phyloP scores from a whole-genome alignment of 129 eudicot species.

The Chrysanthemum seticuspe region DNA sequence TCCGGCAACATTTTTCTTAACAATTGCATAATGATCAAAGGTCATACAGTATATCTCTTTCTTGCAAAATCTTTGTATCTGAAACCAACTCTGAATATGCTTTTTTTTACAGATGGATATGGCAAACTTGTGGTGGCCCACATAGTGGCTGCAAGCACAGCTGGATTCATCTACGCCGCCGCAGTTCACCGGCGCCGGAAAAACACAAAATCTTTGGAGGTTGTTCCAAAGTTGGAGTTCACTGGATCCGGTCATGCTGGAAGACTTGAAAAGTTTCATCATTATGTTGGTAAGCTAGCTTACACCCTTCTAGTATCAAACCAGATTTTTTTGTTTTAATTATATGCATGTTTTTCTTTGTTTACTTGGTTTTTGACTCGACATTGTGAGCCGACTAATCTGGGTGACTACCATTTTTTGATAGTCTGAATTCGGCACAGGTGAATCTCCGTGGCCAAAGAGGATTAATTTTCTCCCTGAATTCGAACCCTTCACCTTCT shows the following conservation, averaged over 20 bases:
- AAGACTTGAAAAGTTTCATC: conserved; percentile 62
- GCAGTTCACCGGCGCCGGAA: conserved; percentile 39
- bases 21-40: conserved; percentile 14
- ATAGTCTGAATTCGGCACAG: no score
- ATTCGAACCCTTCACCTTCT: no score
- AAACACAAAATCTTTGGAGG: conserved; percentile 21
- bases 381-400: no score
- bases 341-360: no score
- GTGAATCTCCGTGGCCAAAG: no score
- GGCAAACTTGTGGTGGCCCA: conserved; percentile 40
- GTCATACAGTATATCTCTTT: conserved; percentile 2
- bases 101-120: conserved; percentile 33
- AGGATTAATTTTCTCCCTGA: no score
- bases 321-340: no score
- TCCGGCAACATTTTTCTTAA: conserved; percentile 1
- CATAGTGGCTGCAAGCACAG: conserved; percentile 46
- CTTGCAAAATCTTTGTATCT: conserved; percentile 18
- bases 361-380: no score
- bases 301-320: no score
- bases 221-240: conserved; percentile 41
- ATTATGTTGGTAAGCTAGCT: conserved; percentile 65
- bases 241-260: conserved; percentile 52
- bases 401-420: no score
- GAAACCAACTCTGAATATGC: not conserved
- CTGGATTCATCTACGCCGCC: conserved; percentile 47